These are phyloP conservation scores for Fusarium fracticaudum DNA, from an alignment of 2,329 filamentous ascomycete genomes.

Conservation along the genomic window DNA sequence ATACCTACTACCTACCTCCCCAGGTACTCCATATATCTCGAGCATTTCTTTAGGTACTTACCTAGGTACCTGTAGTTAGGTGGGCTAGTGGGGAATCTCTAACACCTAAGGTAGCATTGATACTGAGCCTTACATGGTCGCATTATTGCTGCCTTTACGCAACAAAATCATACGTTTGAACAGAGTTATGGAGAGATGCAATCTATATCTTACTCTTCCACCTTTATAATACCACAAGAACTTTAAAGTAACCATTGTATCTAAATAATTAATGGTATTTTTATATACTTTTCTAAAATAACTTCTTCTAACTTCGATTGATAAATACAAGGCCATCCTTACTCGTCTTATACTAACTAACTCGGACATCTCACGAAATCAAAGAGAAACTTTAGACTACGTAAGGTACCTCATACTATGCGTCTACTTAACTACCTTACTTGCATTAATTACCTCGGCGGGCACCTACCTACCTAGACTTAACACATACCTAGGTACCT, in stretches of 20 bases:
- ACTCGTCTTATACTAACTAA: neutral
- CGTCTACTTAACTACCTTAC: neutral
- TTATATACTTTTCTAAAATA: no score
- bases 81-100: neutral
- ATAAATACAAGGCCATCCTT: neutral
- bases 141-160: neutral
- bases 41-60: neutral
- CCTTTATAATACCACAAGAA: neutral
- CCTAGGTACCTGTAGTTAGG: neutral
- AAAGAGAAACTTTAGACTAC: neutral
- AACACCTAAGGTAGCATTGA: neutral
- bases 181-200: neutral
- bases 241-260: neutral
- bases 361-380: neutral
- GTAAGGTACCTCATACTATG: neutral
- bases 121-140: neutral
- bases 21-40: neutral
- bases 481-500: neutral
- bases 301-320: no score
- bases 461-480: neutral
- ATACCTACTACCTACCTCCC: no score
- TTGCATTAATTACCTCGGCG: no score
- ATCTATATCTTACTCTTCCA: neutral
- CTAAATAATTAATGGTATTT: no score
- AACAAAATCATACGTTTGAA: neutral